Evolutionary conservation across 2,329 filamentous ascomycete genomes (phyloP).

Genomic region (Trichoderma guizhouense): DNA sequence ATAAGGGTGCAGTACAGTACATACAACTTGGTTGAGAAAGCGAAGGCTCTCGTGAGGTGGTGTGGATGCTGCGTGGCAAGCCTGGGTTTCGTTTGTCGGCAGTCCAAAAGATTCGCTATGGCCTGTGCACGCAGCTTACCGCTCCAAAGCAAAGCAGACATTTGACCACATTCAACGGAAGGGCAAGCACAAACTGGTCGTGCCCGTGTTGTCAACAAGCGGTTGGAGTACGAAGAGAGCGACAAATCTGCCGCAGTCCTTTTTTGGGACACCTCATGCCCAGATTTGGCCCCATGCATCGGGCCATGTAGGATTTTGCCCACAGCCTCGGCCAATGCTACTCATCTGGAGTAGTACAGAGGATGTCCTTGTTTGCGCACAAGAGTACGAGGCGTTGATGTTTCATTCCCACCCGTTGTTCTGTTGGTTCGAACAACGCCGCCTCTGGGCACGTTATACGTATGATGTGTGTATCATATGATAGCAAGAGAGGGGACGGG

Average conservation of each 20-base stretch:
- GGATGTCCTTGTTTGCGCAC: not conserved
- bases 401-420: constrained; percentile 1
- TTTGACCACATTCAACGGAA: not conserved
- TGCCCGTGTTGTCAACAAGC: not conserved
- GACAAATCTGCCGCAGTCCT: not conserved
- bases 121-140: constrained; percentile 20
- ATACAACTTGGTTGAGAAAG: not conserved
- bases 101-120: constrained; percentile 19
- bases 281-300: constrained; percentile 21
- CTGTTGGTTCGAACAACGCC: constrained; percentile 6
- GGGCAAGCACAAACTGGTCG: not conserved
- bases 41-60: not conserved
- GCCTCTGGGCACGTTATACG: not conserved
- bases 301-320: constrained; percentile 12
- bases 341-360: constrained; percentile 16
- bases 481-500: not conserved
- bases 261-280: constrained; percentile 10
- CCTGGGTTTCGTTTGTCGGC: constrained; percentile 11
- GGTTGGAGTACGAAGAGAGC: not conserved
- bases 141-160: not conserved
- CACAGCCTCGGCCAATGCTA: constrained; percentile 15
- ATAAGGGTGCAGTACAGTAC: not conserved
- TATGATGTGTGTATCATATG: constrained; percentile 18
- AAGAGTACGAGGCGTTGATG: not conserved
- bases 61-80: constrained; percentile 10